Evolutionary conservation across 306 rosid genomes (phyloP).

Genomic region (Medicago lupulina): DNA sequence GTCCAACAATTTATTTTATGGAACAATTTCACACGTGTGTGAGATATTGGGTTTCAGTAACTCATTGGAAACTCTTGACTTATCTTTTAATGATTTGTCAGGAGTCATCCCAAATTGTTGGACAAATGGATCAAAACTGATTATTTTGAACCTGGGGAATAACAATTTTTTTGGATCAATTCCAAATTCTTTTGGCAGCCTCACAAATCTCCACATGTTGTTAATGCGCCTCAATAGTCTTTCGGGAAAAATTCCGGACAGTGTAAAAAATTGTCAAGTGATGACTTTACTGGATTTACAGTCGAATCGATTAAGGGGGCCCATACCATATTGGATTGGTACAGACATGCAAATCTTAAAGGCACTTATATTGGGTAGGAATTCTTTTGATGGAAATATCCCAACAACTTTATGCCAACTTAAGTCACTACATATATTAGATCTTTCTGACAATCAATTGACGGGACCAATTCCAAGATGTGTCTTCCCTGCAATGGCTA

Average conservation of each 20-base stretch:
- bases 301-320: constrained; percentile 21
- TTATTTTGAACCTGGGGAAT: neutral
- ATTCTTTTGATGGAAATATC: constrained; percentile 22
- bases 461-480: constrained; percentile 42
- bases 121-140: neutral
- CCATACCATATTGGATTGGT: constrained; percentile 49
- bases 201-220: neutral
- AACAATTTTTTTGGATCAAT: constrained; percentile 34
- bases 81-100: constrained; percentile 22
- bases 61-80: constrained; percentile 24
- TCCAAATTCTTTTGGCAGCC: constrained; percentile 40
- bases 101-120: constrained; percentile 36
- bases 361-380: neutral
- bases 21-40: constrained; percentile 21
- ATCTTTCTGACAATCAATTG: constrained; percentile 31
- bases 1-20: constrained; percentile 9
- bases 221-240: neutral
- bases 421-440: constrained; percentile 4
- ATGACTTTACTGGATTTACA: neutral
- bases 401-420: constrained; percentile 36
- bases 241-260: constrained; percentile 19
- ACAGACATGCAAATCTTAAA: neutral
- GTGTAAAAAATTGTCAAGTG: neutral
- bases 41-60: constrained; percentile 13
- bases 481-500: constrained; percentile 28